A percentile compares a stretch with the other conserved stretches of the same genome.
phyloP scores from a whole-genome alignment of 306 rosid genomes.

The Vicia sativa region DNA sequence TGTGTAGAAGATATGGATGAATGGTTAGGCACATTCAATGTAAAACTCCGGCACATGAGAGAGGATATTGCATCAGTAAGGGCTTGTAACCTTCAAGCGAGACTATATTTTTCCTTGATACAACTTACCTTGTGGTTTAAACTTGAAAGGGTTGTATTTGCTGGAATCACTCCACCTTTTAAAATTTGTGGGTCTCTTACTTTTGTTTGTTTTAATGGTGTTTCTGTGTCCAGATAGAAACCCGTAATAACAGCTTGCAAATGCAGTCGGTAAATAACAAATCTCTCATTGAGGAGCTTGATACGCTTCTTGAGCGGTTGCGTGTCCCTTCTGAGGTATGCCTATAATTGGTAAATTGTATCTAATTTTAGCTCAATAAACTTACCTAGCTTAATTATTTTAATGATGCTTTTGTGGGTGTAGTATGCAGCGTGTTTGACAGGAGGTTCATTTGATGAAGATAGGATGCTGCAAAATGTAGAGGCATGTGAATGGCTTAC shows the following conservation, averaged over 20 bases:
- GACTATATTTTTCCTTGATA: slow-evolving; percentile 32
- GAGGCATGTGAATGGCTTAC: slow-evolving; percentile 99
- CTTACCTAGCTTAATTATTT: slow-evolving; percentile 32
- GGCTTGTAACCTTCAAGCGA: slow-evolving; percentile 32
- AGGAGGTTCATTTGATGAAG: slow-evolving; percentile 93
- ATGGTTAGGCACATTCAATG: slow-evolving; percentile 89
- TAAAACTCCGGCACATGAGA: slow-evolving; percentile 98
- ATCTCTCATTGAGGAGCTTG: slow-evolving; percentile 93
- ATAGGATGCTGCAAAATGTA: slow-evolving; percentile 86
- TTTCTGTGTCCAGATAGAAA: slow-evolving; percentile 81
- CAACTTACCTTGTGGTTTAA: slow-evolving; percentile 36
- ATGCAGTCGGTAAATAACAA: slow-evolving; percentile 94
- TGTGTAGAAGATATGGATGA: slow-evolving; percentile 99
- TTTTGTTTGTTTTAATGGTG: slow-evolving; percentile 29
- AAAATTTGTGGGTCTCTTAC: slow-evolving; percentile 16
- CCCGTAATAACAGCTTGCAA: slow-evolving; percentile 89
- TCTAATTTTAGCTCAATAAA: slow-evolving; percentile 28
- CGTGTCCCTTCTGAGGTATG: slow-evolving; percentile 93
- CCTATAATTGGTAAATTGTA: slow-evolving; percentile 26
- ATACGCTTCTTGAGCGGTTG: slow-evolving; percentile 81
- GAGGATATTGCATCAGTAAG: slow-evolving; percentile 96
- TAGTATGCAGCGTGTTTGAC: slow-evolving; percentile 87
- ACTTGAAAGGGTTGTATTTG: slow-evolving; percentile 17
- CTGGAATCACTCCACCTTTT: slow-evolving; percentile 21
- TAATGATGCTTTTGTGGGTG: slow-evolving; percentile 48